These are phyloP conservation scores for Torulaspora quercuum DNA, from an alignment of 805 yeast genomes.

Conservation along the genomic window DNA sequence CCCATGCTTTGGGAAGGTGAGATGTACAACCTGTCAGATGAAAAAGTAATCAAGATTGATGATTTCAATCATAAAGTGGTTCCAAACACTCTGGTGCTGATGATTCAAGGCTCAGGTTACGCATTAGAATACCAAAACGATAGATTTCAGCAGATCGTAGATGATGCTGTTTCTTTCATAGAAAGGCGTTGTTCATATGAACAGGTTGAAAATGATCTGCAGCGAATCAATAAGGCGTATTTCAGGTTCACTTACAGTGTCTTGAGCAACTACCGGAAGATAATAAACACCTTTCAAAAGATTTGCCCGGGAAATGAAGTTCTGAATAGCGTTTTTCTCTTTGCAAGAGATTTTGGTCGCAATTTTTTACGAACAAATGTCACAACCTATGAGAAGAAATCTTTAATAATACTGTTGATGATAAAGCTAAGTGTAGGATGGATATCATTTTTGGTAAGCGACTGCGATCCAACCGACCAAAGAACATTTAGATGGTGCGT, in stretches of 20 bases:
- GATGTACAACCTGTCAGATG: conserved; percentile 50
- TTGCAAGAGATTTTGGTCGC: conserved; percentile 77
- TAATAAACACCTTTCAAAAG: conserved; percentile 52
- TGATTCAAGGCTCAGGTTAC: conserved; percentile 57
- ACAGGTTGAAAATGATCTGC: conserved; percentile 69
- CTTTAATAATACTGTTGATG: conserved; percentile 65
- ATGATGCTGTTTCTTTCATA: conserved; percentile 51
- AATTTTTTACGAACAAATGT: conserved; percentile 65
- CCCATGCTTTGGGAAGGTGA: conserved; percentile 91
- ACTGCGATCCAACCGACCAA: conserved; percentile 87
- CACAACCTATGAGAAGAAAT: conserved; percentile 50
- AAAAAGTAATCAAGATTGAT: conserved; percentile 31
- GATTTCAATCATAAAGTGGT: conserved; percentile 23
- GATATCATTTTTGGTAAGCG: conserved; percentile 91
- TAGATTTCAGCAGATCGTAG: conserved; percentile 54
- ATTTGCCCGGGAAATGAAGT: conserved; percentile 69
- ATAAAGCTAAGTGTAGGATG: conserved; percentile 79
- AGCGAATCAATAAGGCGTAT: conserved; percentile 59
- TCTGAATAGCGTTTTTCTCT: conserved; percentile 68
- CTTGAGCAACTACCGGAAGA: conserved; percentile 54
- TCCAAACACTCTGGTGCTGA: conserved; percentile 22
- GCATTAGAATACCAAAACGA: conserved; percentile 55
- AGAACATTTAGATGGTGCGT: conserved; percentile 96
- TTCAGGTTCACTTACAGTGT: conserved; percentile 64
- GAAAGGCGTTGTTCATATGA: conserved; percentile 69